Conservation (phyloP, 2,329 filamentous ascomycete species). For the Neofusicoccum sp. region DNA sequence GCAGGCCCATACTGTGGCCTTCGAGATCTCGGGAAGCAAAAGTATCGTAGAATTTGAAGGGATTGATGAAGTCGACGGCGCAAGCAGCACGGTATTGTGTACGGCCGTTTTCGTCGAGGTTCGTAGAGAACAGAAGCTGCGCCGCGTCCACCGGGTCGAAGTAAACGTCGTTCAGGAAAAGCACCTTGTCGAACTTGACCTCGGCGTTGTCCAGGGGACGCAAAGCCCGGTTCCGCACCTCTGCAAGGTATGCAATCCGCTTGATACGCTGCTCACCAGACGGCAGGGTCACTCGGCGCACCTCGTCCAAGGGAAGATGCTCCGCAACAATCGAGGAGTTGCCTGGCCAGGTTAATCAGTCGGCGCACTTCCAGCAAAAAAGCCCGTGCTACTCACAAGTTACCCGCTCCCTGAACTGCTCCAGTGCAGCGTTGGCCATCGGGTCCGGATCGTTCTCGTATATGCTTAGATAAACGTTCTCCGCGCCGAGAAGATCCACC, state of each 20-base stretch:
- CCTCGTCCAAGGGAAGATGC: conserved; percentile 57
- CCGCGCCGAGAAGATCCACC: conserved; percentile 65
- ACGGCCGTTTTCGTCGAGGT: conserved; percentile 54
- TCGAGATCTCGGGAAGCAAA: conserved; percentile 71
- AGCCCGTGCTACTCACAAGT: conserved; percentile 38
- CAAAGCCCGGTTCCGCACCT: conserved; percentile 71
- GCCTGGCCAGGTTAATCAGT: conserved; percentile 31
- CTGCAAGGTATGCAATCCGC: conserved; percentile 72
- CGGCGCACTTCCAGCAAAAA: neutral
- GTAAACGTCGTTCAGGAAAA: conserved; percentile 69
- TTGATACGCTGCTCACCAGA: conserved; percentile 67
- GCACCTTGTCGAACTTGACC: conserved; percentile 62
- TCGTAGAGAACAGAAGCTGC: conserved; percentile 66
- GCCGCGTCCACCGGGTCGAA: conserved; percentile 62
- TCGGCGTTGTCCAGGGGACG: conserved; percentile 59
- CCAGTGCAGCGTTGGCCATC: conserved; percentile 58
- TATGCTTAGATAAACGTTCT: conserved; percentile 72
- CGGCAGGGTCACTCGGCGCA: conserved; percentile 64
- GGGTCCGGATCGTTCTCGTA: conserved; percentile 72
- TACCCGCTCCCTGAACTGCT: conserved; percentile 54
- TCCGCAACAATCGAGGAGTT: conserved; percentile 59
- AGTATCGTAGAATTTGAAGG: conserved; percentile 72
- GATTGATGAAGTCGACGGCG: conserved; percentile 69
- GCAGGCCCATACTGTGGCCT: conserved; percentile 64
- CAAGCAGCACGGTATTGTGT: conserved; percentile 68